Conservation (phyloP, 768 basidiomycete genomes). For the Rhizopogon rudus region DNA sequence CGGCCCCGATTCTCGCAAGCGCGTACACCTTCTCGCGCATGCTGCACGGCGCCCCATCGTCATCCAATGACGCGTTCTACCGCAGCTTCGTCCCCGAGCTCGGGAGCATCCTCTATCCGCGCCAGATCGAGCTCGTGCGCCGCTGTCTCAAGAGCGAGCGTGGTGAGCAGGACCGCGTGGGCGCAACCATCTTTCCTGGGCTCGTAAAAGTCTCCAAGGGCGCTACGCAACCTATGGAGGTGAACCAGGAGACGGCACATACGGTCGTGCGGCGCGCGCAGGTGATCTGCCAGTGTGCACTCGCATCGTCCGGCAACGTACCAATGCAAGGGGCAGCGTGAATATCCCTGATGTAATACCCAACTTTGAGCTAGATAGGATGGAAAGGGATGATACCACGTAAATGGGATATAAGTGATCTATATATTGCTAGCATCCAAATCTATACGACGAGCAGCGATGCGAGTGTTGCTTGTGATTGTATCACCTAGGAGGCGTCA, state of each 20-base stretch:
- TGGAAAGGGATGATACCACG: constrained; percentile 5
- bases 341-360: not conserved
- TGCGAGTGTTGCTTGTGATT: constrained; percentile 78
- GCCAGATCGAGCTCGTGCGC: constrained; percentile 82
- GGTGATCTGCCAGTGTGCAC: constrained; percentile 82
- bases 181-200: constrained; percentile 84
- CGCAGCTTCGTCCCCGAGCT: constrained; percentile 84
- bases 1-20: constrained; percentile 59
- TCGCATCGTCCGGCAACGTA: constrained; percentile 23
- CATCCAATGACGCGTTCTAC: constrained; percentile 66
- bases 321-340: not conserved
- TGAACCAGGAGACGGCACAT: constrained; percentile 47
- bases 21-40: constrained; percentile 82
- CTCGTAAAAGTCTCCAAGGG: constrained; percentile 72
- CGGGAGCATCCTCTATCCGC: constrained; percentile 65
- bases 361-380: not conserved
- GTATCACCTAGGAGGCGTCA: constrained; percentile 55
- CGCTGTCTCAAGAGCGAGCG: constrained; percentile 73
- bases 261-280: constrained; percentile 80
- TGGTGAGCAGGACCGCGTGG: constrained; percentile 70
- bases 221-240: constrained; percentile 28
- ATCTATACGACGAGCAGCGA: constrained; percentile 70
- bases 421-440: constrained; percentile 9
- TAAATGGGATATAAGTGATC: constrained; percentile 18
- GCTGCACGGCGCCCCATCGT: constrained; percentile 68